Evolutionary conservation across 331 rosid genomes (phyloP), one percentile per base, ranked within the genome.

Genomic region (Erythrophleum ivorense): DNA sequence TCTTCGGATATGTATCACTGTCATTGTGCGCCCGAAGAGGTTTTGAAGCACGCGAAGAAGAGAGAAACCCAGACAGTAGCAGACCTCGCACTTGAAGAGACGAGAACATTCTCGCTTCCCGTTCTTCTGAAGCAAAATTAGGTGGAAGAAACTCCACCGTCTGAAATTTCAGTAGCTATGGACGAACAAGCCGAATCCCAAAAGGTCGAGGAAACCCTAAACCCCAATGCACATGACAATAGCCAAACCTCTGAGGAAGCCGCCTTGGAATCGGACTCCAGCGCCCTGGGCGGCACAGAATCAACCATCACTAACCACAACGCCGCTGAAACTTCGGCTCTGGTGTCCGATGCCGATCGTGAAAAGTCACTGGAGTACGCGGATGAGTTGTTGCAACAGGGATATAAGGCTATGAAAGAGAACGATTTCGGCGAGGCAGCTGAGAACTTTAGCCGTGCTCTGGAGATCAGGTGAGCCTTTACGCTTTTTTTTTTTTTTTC

Each of bases 391-490:
- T 87, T 86, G 91, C 94, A 86, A 58, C 90, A 86, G 59, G 99
- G 97, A 7, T 80, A 85, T 80, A 59, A 80, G 67, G 97, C 99
- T 48, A 85, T 93, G 81, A 93, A 91, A 55, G 91, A 86, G 24
- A 59, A 71, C 43, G 98, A 96, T 91, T 91, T 71, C 78, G 75
- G 12, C 41, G 97, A 93, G 82, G 98, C 97, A 48, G 86, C 91
- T 64, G 98, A 96, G 33, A 93, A 85, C 89, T 96, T 86, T 79
- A 96, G 98, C 91, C 98, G 97, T 78, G 93, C 95, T 81, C 93
- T 96, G 1, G 99, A 96, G 84, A 95, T 93, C 87, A 93, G 97
- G 99, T 89, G 79, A 86, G 80, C 78, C 86, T 87, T 80, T 31
- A 7, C 36, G 73, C 40, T 16, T 0, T 68, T 4, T 9, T 24